Evolutionary conservation across 2,329 filamentous ascomycete species (phyloP), one percentile per base, ranked within the genome.

Genomic region (Ophiocordyceps robertsii): DNA sequence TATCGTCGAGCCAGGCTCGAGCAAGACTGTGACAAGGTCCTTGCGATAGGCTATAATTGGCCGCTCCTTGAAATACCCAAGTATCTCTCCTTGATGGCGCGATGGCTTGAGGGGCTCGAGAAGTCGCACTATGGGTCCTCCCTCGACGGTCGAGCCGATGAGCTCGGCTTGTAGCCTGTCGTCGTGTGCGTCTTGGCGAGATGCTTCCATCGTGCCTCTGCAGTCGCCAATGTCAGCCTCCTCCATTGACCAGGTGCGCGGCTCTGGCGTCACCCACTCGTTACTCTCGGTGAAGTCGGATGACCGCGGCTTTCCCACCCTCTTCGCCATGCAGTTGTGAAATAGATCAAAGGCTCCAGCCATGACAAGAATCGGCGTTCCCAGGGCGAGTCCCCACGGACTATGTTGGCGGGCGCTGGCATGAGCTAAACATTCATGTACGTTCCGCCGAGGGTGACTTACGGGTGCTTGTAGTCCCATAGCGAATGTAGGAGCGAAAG

Each of bases 301-400:
- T 48, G 13, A 51, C 50, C 38, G 49, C n/a, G 56, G 48, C 36
- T 56, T 59, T 46, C 57, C 59, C 19, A 68, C 52, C 4, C 59
- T 57, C 44, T 60, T 61, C 31, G 52, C 56, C 10, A 59, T 57
- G 46, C 55, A 60, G 41, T 62, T 59, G 44, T 70, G 66, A 37
- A 73, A 55, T 32, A 73, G 57, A 52, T 73, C 64, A 32, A 70
- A 65, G 37, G 75, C 49, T 1, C 71, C 72, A 6, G 72, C 74
- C 39, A 77, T 71, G 27, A 78, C 73, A 8, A 78, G 62, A 3
- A 78, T 72, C 0, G 75, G 75, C 0, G 75, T 79, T 7, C 75
- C 75, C 12, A 79, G 55, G 12, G 74, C 75, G 7, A 79, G 66
- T 2, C 69, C 73, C 74, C 74, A 79, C 1, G 69, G 69, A 14